Evolutionary conservation across 257 asterid species (phyloP).

Genomic region (Jaltomata sinuosa): DNA sequence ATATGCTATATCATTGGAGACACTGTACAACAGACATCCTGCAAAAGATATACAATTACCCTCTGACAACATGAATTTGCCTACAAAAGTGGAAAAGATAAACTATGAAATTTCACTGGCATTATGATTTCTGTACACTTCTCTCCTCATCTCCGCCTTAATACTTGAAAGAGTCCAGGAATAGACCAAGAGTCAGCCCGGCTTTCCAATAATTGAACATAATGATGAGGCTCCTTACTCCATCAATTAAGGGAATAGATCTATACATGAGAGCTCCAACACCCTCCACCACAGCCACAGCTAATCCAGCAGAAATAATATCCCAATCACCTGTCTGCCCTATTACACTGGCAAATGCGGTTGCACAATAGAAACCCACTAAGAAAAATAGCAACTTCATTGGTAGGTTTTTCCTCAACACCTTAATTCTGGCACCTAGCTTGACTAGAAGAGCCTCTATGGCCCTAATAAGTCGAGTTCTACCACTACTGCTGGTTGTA

Average conservation of each 20-base stretch:
- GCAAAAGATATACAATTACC: not conserved
- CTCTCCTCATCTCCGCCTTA: constrained; percentile 7
- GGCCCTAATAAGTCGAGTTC: constrained; percentile 66
- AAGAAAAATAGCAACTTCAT: constrained; percentile 60
- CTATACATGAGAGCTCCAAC: constrained; percentile 90
- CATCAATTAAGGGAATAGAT: constrained; percentile 43
- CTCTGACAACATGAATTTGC: not conserved
- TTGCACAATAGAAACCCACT: constrained; percentile 89
- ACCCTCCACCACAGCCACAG: constrained; percentile 91
- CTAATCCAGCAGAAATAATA: constrained; percentile 79
- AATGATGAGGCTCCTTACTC: constrained; percentile 35
- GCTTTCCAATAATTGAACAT: constrained; percentile 88
- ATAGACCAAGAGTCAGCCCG: constrained; percentile 81
- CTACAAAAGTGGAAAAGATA: not conserved
- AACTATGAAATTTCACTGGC: not conserved
- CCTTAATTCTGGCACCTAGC: constrained; percentile 34
- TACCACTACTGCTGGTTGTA: constrained; percentile 26
- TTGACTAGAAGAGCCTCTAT: constrained; percentile 44
- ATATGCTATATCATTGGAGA: not conserved
- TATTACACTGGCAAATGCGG: constrained; percentile 83
- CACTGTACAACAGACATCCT: constrained; percentile 6
- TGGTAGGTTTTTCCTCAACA: constrained; percentile 59
- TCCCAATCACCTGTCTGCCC: constrained; percentile 99
- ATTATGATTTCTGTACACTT: not conserved
- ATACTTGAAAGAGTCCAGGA: constrained; percentile 89